Base-by-base conservation (phyloP, 2,329 filamentous ascomycete genomes). In the Chaetomium olivaceum region DNA sequence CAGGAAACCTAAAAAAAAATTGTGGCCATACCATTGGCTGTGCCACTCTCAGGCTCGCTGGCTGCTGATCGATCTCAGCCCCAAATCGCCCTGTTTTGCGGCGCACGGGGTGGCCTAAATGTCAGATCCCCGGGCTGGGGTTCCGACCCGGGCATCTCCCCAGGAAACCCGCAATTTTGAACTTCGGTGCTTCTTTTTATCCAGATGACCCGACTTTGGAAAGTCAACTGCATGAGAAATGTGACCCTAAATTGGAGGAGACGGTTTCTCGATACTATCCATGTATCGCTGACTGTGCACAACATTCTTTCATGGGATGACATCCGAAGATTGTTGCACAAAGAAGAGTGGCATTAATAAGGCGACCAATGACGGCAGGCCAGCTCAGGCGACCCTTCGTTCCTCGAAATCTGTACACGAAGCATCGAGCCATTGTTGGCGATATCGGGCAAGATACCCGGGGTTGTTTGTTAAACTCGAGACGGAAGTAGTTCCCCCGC, bases 51-150 rank as follows among this genome's bases (percentile, higher is more conserved):
- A 27, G n/a, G 48, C 21, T 61, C 11, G 16, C n/a, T n/a, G 31
- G 52, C 43, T 54, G 56, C 62, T 25, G 58, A 62, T 66, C 63
- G 61, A 65, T 66, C 51, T 67, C 63, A 67, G 65, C 63, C 65
- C 65, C 59, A 33, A 51, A 54, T 36, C 56, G 62, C 67, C 62
- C 56, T 58, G 52, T 64, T 68, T 61, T 43, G 39, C 39, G 46
- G 46, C 43, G 62, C 58, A 62, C 62, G 62, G 62, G 61, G 64
- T 29, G 25, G 36, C 36, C 25, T 29, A 29, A 29, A 29, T 3
- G 27, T 29, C 27, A 29, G 27, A n/a, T 60, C 61, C n/a, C 58
- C 58, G 58, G 61, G 61, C 57, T 21, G 25, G 48, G 4, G 23
- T 11, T 16, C 23, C 27, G 27, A 6, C 27, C 27, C 27, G 6